A percentile compares a stretch with the other conserved stretches of the same genome.
These are phyloP conservation scores for Chrysosporium keratinophilum DNA, from an alignment of 2,329 filamentous ascomycete species.

Conservation along the genomic window DNA sequence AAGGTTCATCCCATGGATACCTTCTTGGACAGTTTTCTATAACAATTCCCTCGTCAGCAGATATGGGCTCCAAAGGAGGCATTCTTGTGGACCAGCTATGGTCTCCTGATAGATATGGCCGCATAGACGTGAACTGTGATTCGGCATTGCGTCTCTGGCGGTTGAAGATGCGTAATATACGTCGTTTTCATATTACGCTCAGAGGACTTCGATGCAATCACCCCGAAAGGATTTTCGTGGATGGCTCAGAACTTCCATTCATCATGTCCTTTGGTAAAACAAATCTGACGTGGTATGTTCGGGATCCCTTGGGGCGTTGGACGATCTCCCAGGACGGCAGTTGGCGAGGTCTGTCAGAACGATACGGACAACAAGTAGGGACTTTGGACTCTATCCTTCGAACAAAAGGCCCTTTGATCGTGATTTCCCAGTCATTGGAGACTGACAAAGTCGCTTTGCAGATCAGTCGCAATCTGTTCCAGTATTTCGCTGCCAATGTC, in stretches of 20 bases:
- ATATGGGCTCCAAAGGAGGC: conserved; percentile 44
- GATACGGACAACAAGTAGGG: conserved; percentile 43
- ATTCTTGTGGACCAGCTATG: conserved; percentile 42
- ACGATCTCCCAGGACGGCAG: conserved; percentile 14
- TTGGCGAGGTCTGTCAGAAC: conserved; percentile 25
- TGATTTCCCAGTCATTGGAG: conserved; percentile 26
- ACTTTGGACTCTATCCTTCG: conserved; percentile 45
- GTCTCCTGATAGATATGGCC: conserved; percentile 43
- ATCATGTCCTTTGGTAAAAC: conserved; percentile 7
- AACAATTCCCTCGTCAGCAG: conserved; percentile 43
- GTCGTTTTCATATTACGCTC: conserved; percentile 28
- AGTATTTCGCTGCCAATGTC: conserved; percentile 48
- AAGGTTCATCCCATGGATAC: conserved; percentile 2
- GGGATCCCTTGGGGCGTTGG: conserved; percentile 19
- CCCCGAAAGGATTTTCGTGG: conserved; percentile 18
- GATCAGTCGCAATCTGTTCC: conserved; percentile 47
- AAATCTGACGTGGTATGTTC: conserved; percentile 22
- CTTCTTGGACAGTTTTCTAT: conserved; percentile 37
- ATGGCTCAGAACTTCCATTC: conserved; percentile 17
- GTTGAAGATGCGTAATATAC: conserved; percentile 37
- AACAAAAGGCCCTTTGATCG: conserved; percentile 37
- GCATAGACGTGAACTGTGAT: conserved; percentile 33
- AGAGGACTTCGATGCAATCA: conserved; percentile 3
- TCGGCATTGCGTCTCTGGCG: conserved; percentile 24
- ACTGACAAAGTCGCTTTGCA: conserved; percentile 39